Conservation (phyloP, 192 early-diverging fungal species). For the Backusella luteola region DNA sequence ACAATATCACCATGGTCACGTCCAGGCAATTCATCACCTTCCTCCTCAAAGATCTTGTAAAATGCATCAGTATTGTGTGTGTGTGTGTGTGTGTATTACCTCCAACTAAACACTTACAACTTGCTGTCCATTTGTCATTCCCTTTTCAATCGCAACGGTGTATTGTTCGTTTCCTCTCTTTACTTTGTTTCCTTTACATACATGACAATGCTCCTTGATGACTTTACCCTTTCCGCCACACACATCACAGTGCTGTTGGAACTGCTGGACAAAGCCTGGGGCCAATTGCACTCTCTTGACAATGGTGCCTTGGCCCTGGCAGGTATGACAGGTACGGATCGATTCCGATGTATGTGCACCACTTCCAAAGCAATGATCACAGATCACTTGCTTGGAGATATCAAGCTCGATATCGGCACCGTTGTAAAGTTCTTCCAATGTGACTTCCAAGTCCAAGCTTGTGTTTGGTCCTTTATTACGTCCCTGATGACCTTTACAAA, state of each 20-base stretch:
- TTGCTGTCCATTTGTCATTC: conserved; percentile 74
- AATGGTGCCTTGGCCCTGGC: conserved; percentile 77
- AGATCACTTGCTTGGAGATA: conserved; percentile 91
- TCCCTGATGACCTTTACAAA: conserved; percentile 46
- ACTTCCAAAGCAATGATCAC: conserved; percentile 86
- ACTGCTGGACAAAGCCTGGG: conserved; percentile 92
- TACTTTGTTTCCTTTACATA: conserved; percentile 58
- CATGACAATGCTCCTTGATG: not conserved
- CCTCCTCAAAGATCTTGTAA: conserved; percentile 67
- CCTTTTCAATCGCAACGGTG: conserved; percentile 76
- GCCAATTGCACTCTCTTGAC: conserved; percentile 84
- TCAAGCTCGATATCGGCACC: conserved; percentile 87
- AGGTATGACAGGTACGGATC: conserved; percentile 75
- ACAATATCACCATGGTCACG: conserved; percentile 80
- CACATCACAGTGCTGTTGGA: conserved; percentile 88
- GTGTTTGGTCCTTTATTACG: conserved; percentile 73
- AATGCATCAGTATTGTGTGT: not conserved
- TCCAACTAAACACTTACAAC: conserved; percentile 35
- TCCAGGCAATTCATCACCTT: conserved; percentile 92
- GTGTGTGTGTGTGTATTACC: not conserved
- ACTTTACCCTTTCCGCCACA: conserved; percentile 76
- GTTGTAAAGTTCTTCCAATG: conserved; percentile 86
- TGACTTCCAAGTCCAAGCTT: conserved; percentile 74
- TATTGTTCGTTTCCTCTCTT: conserved; percentile 78
- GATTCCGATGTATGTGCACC: conserved; percentile 87